Conservation (phyloP, 1,139 yeast genomes). For the Zygotorulaspora mrakii region DNA sequence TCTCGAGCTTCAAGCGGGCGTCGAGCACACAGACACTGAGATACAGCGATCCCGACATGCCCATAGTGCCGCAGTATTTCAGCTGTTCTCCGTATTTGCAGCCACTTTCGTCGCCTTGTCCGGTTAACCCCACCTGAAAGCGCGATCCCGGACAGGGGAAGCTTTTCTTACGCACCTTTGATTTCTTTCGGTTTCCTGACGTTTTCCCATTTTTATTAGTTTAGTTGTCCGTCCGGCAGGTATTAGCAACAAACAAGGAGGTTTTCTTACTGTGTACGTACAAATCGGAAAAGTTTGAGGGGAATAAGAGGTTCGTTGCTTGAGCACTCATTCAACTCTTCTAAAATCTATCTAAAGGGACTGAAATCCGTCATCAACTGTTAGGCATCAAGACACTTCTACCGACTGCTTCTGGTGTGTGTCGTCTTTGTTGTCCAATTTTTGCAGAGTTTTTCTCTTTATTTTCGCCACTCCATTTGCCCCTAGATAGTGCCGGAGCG, state of each 20-base stretch:
- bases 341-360: conserved; percentile 3
- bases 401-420: conserved; percentile 2
- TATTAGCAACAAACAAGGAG: not conserved
- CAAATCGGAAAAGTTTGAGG: not conserved
- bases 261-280: not conserved
- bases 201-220: not conserved
- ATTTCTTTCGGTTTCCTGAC: not conserved
- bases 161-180: no score
- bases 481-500: not conserved
- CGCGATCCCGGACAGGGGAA: not conserved
- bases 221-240: conserved; percentile 3
- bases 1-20: no score
- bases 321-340: conserved; percentile 1
- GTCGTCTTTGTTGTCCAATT: not conserved
- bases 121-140: not conserved
- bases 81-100: no score
- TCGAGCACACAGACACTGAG: no score
- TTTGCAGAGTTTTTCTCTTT: no score
- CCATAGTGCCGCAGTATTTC: no score
- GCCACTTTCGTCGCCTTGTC: no score
- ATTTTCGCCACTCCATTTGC: conserved; percentile 2
- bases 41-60: no score
- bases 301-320: not conserved
- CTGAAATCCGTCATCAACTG: conserved; percentile 1
- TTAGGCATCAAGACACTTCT: conserved; percentile 6